phyloP scores from a whole-genome alignment of 805 yeast genomes.

The Barnettozyma botsteinii region DNA sequence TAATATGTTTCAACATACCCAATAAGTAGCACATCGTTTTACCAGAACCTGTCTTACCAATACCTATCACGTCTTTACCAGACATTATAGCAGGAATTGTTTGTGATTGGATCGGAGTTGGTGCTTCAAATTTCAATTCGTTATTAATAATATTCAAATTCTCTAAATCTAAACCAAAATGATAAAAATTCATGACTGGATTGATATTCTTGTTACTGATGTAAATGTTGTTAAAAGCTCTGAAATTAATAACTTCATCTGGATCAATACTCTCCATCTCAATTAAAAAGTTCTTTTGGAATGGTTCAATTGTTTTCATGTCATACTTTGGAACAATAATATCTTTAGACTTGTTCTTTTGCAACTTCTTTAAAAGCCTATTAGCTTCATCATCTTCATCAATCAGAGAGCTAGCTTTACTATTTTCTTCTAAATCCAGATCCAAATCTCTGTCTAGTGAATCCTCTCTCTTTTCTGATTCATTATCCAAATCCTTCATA shows the following conservation, averaged over 20 bases:
- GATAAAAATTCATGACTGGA: constrained; percentile 76
- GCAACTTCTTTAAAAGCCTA: constrained; percentile 30
- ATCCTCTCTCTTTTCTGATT: neutral
- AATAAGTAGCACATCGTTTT: constrained; percentile 84
- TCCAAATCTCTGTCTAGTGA: constrained; percentile 11
- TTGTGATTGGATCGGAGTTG: constrained; percentile 88
- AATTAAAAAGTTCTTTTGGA: constrained; percentile 54
- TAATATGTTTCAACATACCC: constrained; percentile 80
- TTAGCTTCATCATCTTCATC: constrained; percentile 31
- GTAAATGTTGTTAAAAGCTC: constrained; percentile 47
- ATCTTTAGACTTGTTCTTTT: constrained; percentile 44
- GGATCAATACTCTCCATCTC: constrained; percentile 43
- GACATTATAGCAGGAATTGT: constrained; percentile 87
- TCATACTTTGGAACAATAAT: constrained; percentile 36
- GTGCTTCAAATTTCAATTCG: constrained; percentile 46
- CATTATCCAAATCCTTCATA: constrained; percentile 28
- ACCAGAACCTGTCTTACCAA: constrained; percentile 96
- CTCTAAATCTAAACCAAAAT: constrained; percentile 66
- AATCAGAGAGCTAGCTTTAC: constrained; percentile 14
- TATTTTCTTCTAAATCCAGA: constrained; percentile 23
- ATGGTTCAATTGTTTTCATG: constrained; percentile 40
- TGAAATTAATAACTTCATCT: constrained; percentile 59
- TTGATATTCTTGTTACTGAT: constrained; percentile 27
- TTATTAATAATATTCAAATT: constrained; percentile 48
- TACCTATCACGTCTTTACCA: constrained; percentile 86